phyloP scores from a whole-genome alignment of 495 filamentous ascomycete species.

The Talaromyces thailandensis region DNA sequence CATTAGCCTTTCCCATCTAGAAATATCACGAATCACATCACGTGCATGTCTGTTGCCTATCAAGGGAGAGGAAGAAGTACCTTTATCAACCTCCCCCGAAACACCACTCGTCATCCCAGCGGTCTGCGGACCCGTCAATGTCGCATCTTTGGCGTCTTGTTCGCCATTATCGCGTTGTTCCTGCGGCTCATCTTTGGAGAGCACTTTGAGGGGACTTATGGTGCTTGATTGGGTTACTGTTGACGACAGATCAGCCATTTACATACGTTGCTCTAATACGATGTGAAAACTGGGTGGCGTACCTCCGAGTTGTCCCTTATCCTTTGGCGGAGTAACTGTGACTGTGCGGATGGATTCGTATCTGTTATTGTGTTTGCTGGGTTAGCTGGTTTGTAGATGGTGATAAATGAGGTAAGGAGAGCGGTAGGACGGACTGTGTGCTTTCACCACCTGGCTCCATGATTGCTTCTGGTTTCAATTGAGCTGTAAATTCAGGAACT shows the following conservation, averaged over 20 bases:
- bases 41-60: background rate
- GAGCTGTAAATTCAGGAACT: background rate
- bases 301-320: conserved; percentile 53
- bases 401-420: background rate
- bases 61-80: conserved; percentile 9
- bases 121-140: conserved; percentile 9
- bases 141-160: background rate
- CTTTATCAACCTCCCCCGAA: conserved; percentile 19
- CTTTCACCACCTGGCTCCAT: conserved; percentile 50
- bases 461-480: background rate
- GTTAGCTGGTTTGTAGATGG: background rate
- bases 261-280: background rate
- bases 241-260: background rate
- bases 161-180: background rate
- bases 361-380: conserved; percentile 22
- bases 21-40: background rate
- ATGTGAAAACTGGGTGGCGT: conserved; percentile 3
- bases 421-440: conserved; percentile 40
- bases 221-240: conserved; percentile 11
- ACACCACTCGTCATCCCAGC: conserved; percentile 13
- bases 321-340: conserved; percentile 40
- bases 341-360: conserved; percentile 51
- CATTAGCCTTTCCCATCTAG: background rate
- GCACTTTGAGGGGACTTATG: conserved; percentile 17
- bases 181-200: conserved; percentile 4